A percentile compares a stretch with the other conserved stretches of the same genome.
Conservation (phyloP, 495 filamentous ascomycete species). For the Platismatia glauca region DNA sequence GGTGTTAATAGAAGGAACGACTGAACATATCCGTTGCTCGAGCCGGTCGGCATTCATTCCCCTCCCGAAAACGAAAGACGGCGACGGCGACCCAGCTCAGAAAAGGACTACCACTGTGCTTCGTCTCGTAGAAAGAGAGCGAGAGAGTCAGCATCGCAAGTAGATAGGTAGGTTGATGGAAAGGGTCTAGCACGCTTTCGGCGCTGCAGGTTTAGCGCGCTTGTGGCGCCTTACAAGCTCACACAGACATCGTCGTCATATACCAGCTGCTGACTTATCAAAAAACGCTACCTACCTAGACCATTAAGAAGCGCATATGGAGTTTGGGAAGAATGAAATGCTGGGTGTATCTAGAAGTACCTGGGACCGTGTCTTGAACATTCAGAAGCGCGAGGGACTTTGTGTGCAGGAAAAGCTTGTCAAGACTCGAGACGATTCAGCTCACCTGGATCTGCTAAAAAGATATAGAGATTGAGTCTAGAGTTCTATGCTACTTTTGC, state of each 20-base stretch:
- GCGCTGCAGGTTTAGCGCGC: background rate
- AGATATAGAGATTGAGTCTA: slow-evolving; percentile 5
- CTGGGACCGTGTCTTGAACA: no score
- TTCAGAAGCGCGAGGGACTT: background rate
- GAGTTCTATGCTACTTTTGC: slow-evolving; percentile 3
- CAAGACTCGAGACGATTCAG: background rate
- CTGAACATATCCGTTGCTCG: slow-evolving; percentile 1
- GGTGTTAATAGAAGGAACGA: slow-evolving; percentile 12
- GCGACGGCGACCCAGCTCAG: background rate
- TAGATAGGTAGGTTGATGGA: background rate
- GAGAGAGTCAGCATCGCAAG: background rate
- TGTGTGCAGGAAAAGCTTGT: background rate
- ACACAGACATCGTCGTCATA: no score
- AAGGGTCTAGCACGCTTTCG: background rate
- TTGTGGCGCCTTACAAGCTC: no score
- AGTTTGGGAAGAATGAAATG: no score
- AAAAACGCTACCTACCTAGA: no score
- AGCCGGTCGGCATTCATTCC: slow-evolving; percentile 9
- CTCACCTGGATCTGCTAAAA: background rate
- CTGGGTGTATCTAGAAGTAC: no score
- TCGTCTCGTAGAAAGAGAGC: background rate
- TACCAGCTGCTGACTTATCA: no score
- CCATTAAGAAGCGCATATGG: no score
- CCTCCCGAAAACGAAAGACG: background rate
- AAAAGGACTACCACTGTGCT: slow-evolving; percentile 3